A percentile compares a stretch with the other conserved stretches of the same genome.
Evolutionary conservation across 2,329 filamentous ascomycete genomes (phyloP).

Genomic region (Juglanconis sp.): DNA sequence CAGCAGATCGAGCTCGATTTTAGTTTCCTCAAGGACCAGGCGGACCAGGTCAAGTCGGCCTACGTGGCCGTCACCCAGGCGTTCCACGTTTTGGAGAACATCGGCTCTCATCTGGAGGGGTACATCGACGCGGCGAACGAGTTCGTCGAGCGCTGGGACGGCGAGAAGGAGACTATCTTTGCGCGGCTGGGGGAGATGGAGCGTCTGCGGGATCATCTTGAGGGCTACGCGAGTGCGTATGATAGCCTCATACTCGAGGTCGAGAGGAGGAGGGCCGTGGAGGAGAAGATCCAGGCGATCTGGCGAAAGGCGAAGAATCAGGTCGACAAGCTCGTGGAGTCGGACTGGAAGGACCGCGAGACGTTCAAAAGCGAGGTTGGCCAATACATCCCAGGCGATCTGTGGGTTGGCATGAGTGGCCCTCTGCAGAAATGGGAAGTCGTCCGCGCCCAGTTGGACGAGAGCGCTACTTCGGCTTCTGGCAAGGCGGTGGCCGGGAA

Average conservation of each 20-base stretch:
- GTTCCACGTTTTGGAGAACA: conserved; percentile 63
- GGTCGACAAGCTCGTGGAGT: conserved; percentile 70
- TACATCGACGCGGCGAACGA: conserved; percentile 64
- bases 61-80: conserved; percentile 60
- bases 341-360: conserved; percentile 71
- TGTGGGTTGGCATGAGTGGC: conserved; percentile 76
- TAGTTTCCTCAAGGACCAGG: conserved; percentile 59
- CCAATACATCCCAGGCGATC: conserved; percentile 80
- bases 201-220: conserved; percentile 76
- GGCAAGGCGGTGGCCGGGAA: not conserved
- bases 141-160: conserved; percentile 67
- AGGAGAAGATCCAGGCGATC: conserved; percentile 70
- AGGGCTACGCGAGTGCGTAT: conserved; percentile 81
- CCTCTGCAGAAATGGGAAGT: conserved; percentile 53
- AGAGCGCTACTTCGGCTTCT: not conserved
- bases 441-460: conserved; percentile 28
- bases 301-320: conserved; percentile 75
- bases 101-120: conserved; percentile 62
- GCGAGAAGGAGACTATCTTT: conserved; percentile 68
- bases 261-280: conserved; percentile 67
- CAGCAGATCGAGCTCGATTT: conserved; percentile 74
- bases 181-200: conserved; percentile 73
- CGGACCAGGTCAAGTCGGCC: conserved; percentile 51
- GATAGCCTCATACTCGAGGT: conserved; percentile 81
- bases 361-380: conserved; percentile 78